Conservation (phyloP, 257 asterid species). For the Coffea canephora region DNA sequence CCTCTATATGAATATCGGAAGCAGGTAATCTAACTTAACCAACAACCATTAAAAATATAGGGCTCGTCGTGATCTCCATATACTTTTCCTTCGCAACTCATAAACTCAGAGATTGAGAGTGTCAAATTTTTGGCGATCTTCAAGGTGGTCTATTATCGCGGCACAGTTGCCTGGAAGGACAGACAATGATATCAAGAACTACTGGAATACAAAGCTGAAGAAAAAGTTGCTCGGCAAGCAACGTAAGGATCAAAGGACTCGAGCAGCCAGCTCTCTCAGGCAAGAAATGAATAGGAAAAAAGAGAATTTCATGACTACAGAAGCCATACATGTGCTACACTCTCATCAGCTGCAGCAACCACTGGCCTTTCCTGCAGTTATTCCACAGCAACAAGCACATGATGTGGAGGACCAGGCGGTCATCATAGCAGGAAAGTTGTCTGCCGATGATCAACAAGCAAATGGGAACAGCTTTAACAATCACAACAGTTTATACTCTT, state of each 20-base stretch:
- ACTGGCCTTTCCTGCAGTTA: conserved; percentile 6
- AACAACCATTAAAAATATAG: background rate
- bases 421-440: conserved; percentile 6
- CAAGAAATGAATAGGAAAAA: conserved; percentile 13
- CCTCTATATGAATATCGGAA: conserved; percentile 41
- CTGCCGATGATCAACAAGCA: background rate
- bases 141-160: conserved; percentile 49
- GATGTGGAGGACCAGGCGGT: background rate
- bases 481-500: background rate
- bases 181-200: conserved; percentile 43
- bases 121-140: background rate
- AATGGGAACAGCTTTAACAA: conserved; percentile 6
- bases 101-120: background rate
- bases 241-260: conserved; percentile 25
- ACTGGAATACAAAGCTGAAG: conserved; percentile 49
- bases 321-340: background rate
- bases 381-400: background rate
- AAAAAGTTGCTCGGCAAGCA: conserved; percentile 32
- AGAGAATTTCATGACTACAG: conserved; percentile 4
- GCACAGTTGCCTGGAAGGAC: conserved; percentile 41
- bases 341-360: conserved; percentile 11
- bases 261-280: conserved; percentile 2
- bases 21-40: conserved; percentile 30
- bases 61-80: background rate
- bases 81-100: background rate